Evolutionary conservation across 2,329 filamentous ascomycete genomes (phyloP), one percentile per base, ranked within the genome.

Genomic region (Aspergillus glaucus): DNA sequence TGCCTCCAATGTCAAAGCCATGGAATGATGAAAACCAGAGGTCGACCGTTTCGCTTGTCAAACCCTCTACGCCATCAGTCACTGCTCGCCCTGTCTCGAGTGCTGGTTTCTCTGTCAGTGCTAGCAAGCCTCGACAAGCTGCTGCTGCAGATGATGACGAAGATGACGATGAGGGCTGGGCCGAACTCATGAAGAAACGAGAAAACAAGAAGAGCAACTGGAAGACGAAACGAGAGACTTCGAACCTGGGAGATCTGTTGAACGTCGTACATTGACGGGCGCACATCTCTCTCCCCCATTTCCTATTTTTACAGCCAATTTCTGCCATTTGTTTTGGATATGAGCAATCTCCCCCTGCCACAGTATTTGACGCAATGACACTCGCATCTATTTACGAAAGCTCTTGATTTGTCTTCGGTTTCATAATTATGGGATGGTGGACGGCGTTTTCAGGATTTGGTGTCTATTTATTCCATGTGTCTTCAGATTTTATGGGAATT

Each of bases 131-230:
- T 4, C 15, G 9, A 19, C 42, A 52, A 44, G 57, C 51, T 47
- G 49, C 46, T 1, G 55, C 58, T 5, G 50, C 53, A 17, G 53
- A 49, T 4, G 69, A 73, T 9, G 74, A 76, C n/a, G 74, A 75
- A 1, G 67, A 76, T 47, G 74, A 76, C 22, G 74, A 75, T 15
- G 67, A 73, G 58, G 74, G 66, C 6, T 77, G 74, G 74, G 69
- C 72, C n/a, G 70, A 76, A 49, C 74, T 77, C 74, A 71, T 70
- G 64, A 71, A 71, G 60, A 72, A 69, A 52, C 69, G 73, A 46
- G 73, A 76, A 48, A 74, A 73, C 57, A 76, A 75, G 61, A 74
- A 73, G 61, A 72, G 59, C 54, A 66, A 59, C 50, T 75, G 74
- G 73, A 73, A 71, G 45, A 52, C 72, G 50, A 73, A 72, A 53